Base-by-base conservation (phyloP, 352 stramenopile species). In the Elongisporangium prolatum region DNA sequence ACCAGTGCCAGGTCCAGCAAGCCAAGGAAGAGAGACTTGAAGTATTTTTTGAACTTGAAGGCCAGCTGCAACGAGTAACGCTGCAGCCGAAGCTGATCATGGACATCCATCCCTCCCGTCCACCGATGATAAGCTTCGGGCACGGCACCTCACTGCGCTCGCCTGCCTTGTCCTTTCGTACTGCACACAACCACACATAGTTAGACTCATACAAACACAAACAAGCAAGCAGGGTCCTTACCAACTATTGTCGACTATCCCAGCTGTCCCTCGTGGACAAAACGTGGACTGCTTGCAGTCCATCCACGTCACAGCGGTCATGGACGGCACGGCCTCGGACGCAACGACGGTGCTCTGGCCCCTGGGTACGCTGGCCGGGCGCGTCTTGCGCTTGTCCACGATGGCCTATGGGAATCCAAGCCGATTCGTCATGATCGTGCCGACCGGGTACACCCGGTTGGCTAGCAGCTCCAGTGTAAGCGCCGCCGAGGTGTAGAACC, bases 1-100 rank as follows among this genome's bases (percentile, higher is more conserved):
- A 69, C 63, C 3, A 67, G 59, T 2, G 59, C 59, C 11, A 67
- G 52, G 22, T 56, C 64, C 4, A 71, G 55, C 0, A 71, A 38
- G 0, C 59, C 56, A 17, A 71, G 59, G 5, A 64, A 57, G 0
- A 71, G 24, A 0, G 51, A 52, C 48, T 64, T 71, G n/a, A n/a
- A n/a, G n/a, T n/a, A n/a, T n/a, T n/a, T n/a, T n/a, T n/a, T n/a
- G n/a, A n/a, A n/a, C n/a, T n/a, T n/a, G n/a, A n/a, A n/a, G n/a
- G n/a, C n/a, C n/a, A n/a, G n/a, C n/a, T n/a, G n/a, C n/a, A n/a
- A n/a, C n/a, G n/a, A n/a, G n/a, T n/a, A n/a, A n/a, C n/a, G 56
- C n/a, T n/a, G n/a, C n/a, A n/a, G n/a, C n/a, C n/a, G n/a, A n/a
- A n/a, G n/a, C n/a, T n/a, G n/a, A n/a, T 34, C 24, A 34, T 68